phyloP scores from a whole-genome alignment of 192 early-diverging fungal species.

The Paraglomus brasilianum region DNA sequence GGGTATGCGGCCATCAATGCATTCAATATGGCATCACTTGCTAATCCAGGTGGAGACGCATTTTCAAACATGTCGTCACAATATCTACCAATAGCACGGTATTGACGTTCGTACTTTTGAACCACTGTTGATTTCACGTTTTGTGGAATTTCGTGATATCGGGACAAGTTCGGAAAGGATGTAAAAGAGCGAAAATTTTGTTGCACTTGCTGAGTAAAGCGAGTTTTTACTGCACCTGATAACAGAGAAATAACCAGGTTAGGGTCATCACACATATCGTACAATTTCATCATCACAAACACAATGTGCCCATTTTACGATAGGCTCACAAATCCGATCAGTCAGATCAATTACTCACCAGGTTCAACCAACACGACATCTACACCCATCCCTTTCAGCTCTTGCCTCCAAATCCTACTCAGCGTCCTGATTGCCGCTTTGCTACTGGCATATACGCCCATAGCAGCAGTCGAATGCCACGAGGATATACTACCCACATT shows the following conservation, averaged over 20 bases:
- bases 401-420: slow-evolving; percentile 19
- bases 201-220: slow-evolving; percentile 1
- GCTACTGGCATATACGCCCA: slow-evolving; percentile 22
- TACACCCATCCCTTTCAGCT: slow-evolving; percentile 14
- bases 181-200: slow-evolving; percentile 1
- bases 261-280: no score
- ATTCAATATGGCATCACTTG: slow-evolving; percentile 23
- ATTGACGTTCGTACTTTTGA: slow-evolving; percentile 10
- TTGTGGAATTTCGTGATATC: slow-evolving; percentile 3
- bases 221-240: slow-evolving; percentile 12
- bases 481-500: slow-evolving; percentile 24
- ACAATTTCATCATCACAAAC: no score
- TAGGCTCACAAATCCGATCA: no score
- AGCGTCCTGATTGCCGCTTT: slow-evolving; percentile 21
- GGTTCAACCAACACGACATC: slow-evolving; percentile 19
- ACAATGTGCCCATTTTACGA: no score
- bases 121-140: slow-evolving; percentile 5
- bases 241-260: no score
- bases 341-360: neutral
- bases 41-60: slow-evolving; percentile 8
- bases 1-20: slow-evolving; percentile 24
- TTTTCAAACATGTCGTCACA: neutral
- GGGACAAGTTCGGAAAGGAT: neutral
- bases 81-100: slow-evolving; percentile 1
- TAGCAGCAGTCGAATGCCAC: slow-evolving; percentile 4